phyloP scores from a whole-genome alignment of 148 eudicot genomes.

The Rhododendron ovatum region DNA sequence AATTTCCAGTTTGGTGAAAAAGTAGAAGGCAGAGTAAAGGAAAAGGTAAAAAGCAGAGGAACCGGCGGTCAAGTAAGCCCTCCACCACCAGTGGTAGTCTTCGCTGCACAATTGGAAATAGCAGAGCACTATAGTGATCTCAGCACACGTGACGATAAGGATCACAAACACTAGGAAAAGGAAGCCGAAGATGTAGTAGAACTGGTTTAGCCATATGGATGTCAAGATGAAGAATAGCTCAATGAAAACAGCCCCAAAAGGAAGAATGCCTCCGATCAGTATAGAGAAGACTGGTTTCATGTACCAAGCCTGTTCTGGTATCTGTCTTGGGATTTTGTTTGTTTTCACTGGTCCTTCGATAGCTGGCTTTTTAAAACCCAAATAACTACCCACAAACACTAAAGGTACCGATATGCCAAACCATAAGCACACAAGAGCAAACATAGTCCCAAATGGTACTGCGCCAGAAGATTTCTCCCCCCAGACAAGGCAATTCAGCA shows the following conservation, averaged over 20 bases:
- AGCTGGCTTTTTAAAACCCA: constrained; percentile 27
- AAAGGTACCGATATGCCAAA: constrained; percentile 36
- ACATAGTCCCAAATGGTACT: constrained; percentile 34
- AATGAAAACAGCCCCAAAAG: constrained; percentile 39
- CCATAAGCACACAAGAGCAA: constrained; percentile 29
- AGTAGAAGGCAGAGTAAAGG: constrained; percentile 33
- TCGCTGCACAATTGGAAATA: constrained; percentile 40
- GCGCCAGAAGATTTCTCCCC: constrained; percentile 39
- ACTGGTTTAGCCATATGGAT: constrained; percentile 43
- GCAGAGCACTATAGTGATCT: constrained; percentile 33
- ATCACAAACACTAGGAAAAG: constrained; percentile 35
- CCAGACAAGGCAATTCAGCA: constrained; percentile 34
- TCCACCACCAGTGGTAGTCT: constrained; percentile 47
- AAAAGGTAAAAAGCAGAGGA: constrained; percentile 39
- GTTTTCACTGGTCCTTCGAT: constrained; percentile 32
- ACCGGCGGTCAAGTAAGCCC: constrained; percentile 34
- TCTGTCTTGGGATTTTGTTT: constrained; percentile 37
- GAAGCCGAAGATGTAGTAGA: constrained; percentile 40
- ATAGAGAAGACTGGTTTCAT: constrained; percentile 30
- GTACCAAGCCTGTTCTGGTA: constrained; percentile 38
- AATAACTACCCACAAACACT: constrained; percentile 36
- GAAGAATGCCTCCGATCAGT: constrained; percentile 40
- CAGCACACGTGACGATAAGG: constrained; percentile 31
- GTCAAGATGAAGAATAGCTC: constrained; percentile 40
- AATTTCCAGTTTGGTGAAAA: constrained; percentile 33